A percentile compares a stretch with the other conserved stretches of the same genome.
Evolutionary conservation across 495 filamentous ascomycete species (phyloP).

Genomic region (Penicillium malachiteum): DNA sequence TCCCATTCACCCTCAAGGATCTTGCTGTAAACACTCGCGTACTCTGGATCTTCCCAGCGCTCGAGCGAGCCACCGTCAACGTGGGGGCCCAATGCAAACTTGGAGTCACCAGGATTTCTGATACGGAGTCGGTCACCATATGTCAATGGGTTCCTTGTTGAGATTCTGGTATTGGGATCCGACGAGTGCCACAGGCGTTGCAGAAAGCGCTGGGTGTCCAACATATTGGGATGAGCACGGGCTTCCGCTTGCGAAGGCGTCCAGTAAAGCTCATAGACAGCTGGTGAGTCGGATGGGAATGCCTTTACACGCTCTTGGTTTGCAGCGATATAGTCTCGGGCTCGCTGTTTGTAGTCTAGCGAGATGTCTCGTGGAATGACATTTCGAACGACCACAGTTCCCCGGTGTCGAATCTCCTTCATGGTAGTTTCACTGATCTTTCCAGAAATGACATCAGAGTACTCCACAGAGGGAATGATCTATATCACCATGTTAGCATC

Average conservation of each 20-base stretch:
- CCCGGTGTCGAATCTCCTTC: constrained; percentile 60
- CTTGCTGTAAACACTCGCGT: constrained; percentile 70
- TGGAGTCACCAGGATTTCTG: constrained; percentile 56
- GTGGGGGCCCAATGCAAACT: constrained; percentile 84
- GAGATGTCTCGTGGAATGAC: constrained; percentile 61
- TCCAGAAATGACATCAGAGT: constrained; percentile 48
- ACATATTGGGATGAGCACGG: constrained; percentile 67
- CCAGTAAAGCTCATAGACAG: constrained; percentile 92
- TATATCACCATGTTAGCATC: constrained; percentile 30
- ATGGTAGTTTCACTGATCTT: constrained; percentile 43
- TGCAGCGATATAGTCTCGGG: constrained; percentile 58
- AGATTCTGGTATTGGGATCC: constrained; percentile 60
- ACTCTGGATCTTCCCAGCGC: constrained; percentile 81
- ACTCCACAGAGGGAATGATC: constrained; percentile 62
- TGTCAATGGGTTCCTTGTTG: constrained; percentile 61
- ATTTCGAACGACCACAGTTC: constrained; percentile 61
- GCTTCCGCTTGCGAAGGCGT: constrained; percentile 72
- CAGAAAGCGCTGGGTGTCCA: constrained; percentile 67
- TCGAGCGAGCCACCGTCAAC: constrained; percentile 83
- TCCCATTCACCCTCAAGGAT: constrained; percentile 80
- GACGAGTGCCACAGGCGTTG: constrained; percentile 74
- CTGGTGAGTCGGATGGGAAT: constrained; percentile 61
- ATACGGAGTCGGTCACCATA: constrained; percentile 88
- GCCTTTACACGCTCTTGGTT: constrained; percentile 52
- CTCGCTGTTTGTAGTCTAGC: constrained; percentile 44